Evolutionary conservation across 1,284 basidiomycete species (phyloP).

Genomic region (Sporisorium iseilematis-ciliati): DNA sequence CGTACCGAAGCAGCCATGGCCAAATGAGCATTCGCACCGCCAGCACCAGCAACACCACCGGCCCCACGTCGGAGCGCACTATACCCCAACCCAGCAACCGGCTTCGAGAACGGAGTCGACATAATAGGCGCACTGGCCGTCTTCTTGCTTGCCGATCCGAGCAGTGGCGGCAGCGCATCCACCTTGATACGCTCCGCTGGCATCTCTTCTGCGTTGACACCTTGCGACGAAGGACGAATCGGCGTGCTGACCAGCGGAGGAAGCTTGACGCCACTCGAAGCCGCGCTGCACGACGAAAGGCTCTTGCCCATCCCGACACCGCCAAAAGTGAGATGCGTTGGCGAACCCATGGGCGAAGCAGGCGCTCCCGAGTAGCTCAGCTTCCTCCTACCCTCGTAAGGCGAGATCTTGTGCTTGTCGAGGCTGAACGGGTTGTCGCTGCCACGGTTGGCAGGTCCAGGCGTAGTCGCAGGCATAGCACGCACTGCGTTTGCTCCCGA

Average conservation of each 20-base stretch:
- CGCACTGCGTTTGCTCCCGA: constrained; percentile 23
- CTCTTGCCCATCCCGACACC: constrained; percentile 22
- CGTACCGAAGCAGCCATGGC: constrained; percentile 18
- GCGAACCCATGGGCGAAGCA: constrained; percentile 28
- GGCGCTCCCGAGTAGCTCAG: constrained; percentile 47
- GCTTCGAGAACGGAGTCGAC: constrained; percentile 51
- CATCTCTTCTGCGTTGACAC: constrained; percentile 6
- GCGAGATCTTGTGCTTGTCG: constrained; percentile 63
- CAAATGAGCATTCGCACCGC: constrained; percentile 7
- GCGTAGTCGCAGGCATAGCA: constrained; percentile 35
- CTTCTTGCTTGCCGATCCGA: constrained; percentile 39
- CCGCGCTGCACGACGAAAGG: constrained; percentile 14
- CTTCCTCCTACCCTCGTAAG: constrained; percentile 41
- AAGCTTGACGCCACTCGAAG: constrained; percentile 35
- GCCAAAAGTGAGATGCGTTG: constrained; percentile 32
- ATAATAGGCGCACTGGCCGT: constrained; percentile 23
- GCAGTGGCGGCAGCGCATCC: constrained; percentile 35
- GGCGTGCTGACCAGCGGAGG: constrained; percentile 48
- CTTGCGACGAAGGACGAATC: constrained; percentile 33
- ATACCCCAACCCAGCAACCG: constrained; percentile 25
- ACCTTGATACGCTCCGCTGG: constrained; percentile 28
- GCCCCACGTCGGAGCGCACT: constrained; percentile 32
- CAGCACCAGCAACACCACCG: constrained; percentile 5
- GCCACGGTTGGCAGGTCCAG: constrained; percentile 20
- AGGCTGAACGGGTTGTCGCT: constrained; percentile 61